Conservation (phyloP, 768 basidiomycete species). For the Collybia sordida region DNA sequence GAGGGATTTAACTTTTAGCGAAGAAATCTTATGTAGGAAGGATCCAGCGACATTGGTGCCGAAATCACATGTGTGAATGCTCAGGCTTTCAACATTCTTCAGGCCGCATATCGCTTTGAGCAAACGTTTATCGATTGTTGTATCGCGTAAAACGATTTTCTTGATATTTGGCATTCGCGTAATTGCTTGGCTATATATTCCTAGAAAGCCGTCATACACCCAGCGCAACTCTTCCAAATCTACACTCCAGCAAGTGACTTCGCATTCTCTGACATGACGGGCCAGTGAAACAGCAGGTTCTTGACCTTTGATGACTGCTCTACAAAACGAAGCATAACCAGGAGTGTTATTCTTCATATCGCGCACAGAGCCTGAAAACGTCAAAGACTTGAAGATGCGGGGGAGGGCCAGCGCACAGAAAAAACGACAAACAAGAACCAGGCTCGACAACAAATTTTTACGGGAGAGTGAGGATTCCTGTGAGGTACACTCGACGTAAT, state of each 20-base stretch:
- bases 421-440: slow-evolving; percentile 42
- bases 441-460: slow-evolving; percentile 19
- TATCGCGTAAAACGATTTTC: background rate
- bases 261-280: slow-evolving; percentile 25
- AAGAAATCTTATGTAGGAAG: background rate
- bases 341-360: background rate
- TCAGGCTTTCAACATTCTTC: slow-evolving; percentile 4
- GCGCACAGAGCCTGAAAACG: slow-evolving; percentile 13
- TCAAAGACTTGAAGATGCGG: slow-evolving; percentile 35
- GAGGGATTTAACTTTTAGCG: slow-evolving; percentile 3
- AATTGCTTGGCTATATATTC: slow-evolving; percentile 13
- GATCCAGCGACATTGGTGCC: background rate
- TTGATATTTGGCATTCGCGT: slow-evolving; percentile 15
- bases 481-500: slow-evolving; percentile 22
- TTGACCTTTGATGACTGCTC: slow-evolving; percentile 21
- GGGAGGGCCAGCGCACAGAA: slow-evolving; percentile 39
- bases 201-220: slow-evolving; percentile 6
- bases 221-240: background rate
- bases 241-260: slow-evolving; percentile 9
- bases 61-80: background rate
- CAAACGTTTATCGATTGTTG: slow-evolving; percentile 4
- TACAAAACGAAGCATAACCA: slow-evolving; percentile 20
- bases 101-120: slow-evolving; percentile 11
- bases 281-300: slow-evolving; percentile 28
- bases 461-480: slow-evolving; percentile 14